Evolutionary conservation across 257 asterid genomes (phyloP).

Genomic region (Misopates orontium): DNA sequence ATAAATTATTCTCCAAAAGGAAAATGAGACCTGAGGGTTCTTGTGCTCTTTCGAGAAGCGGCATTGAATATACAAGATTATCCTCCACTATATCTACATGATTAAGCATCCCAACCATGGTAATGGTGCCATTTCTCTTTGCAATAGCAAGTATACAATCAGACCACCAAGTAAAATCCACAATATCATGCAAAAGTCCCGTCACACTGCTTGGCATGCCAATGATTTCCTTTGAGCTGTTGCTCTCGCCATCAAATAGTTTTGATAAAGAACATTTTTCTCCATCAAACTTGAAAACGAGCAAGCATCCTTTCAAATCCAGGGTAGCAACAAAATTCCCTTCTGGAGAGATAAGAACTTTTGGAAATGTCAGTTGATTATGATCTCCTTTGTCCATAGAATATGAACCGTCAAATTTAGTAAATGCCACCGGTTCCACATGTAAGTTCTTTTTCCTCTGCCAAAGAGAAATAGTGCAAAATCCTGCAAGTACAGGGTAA

Average conservation of each 20-base stretch:
- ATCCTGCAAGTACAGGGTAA: constrained; percentile 50
- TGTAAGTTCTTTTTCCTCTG: constrained; percentile 47
- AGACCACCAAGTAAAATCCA: constrained; percentile 98
- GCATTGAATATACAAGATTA: constrained; percentile 58
- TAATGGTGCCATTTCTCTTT: constrained; percentile 57
- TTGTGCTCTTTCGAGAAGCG: constrained; percentile 74
- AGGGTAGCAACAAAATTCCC: constrained; percentile 72
- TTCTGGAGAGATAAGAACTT: constrained; percentile 71
- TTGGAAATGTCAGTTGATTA: constrained; percentile 59
- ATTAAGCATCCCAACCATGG: constrained; percentile 58
- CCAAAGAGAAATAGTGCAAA: constrained; percentile 67
- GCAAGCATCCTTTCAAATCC: constrained; percentile 68
- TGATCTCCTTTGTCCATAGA: constrained; percentile 40
- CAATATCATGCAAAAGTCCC: constrained; percentile 41
- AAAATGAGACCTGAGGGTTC: constrained; percentile 62
- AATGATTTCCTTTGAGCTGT: constrained; percentile 29
- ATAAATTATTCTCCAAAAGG: constrained; percentile 60
- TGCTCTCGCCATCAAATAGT: constrained; percentile 39
- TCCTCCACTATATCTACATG: constrained; percentile 44
- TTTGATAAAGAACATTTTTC: constrained; percentile 49
- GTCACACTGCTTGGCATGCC: constrained; percentile 39
- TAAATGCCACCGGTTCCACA: constrained; percentile 52
- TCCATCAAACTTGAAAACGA: constrained; percentile 63
- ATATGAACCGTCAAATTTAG: constrained; percentile 68
- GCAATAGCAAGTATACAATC: constrained; percentile 62